A percentile compares a stretch with the other conserved stretches of the same genome.
phyloP scores from a whole-genome alignment of 75 land plant genomes.

The Cryptomeria japonica region DNA sequence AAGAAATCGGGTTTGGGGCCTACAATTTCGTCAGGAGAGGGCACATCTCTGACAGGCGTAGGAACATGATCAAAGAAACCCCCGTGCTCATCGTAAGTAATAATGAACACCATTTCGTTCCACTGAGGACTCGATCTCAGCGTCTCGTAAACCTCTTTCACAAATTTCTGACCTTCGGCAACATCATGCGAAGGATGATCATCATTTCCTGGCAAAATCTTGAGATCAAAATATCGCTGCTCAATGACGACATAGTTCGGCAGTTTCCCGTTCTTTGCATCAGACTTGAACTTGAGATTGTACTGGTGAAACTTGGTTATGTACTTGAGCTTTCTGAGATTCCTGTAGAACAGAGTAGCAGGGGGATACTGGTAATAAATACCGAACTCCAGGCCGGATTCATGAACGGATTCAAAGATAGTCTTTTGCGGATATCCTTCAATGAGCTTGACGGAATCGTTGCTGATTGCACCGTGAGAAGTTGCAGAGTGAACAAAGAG shows the following conservation, averaged over 20 bases:
- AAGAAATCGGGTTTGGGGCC: slow-evolving; percentile 48
- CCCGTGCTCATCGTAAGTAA: slow-evolving; percentile 84
- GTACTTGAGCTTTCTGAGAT: slow-evolving; percentile 64
- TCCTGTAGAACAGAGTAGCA: slow-evolving; percentile 69
- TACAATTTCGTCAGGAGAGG: slow-evolving; percentile 62
- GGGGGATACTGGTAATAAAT: slow-evolving; percentile 39
- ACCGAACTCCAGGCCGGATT: slow-evolving; percentile 61
- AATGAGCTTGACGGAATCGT: slow-evolving; percentile 39
- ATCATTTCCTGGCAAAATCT: slow-evolving; percentile 59
- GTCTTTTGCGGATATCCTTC: slow-evolving; percentile 85
- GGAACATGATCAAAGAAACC: slow-evolving; percentile 87
- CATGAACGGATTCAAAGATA: slow-evolving; percentile 79
- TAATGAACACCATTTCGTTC: slow-evolving; percentile 56
- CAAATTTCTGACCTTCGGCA: slow-evolving; percentile 61
- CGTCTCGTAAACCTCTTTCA: slow-evolving; percentile 78
- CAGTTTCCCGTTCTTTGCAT: slow-evolving; percentile 54
- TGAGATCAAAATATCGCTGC: slow-evolving; percentile 65
- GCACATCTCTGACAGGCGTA: slow-evolving; percentile 59
- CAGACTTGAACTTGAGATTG: slow-evolving; percentile 43
- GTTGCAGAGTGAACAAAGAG: slow-evolving; percentile 88
- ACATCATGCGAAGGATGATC: slow-evolving; percentile 87
- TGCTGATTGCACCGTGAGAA: slow-evolving; percentile 68
- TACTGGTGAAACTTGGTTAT: slow-evolving; percentile 40
- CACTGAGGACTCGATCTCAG: slow-evolving; percentile 77
- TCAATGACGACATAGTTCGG: slow-evolving; percentile 76